Evolutionary conservation across 1,139 yeast species (phyloP).

Genomic region (Arxiozyma heterogenica): DNA sequence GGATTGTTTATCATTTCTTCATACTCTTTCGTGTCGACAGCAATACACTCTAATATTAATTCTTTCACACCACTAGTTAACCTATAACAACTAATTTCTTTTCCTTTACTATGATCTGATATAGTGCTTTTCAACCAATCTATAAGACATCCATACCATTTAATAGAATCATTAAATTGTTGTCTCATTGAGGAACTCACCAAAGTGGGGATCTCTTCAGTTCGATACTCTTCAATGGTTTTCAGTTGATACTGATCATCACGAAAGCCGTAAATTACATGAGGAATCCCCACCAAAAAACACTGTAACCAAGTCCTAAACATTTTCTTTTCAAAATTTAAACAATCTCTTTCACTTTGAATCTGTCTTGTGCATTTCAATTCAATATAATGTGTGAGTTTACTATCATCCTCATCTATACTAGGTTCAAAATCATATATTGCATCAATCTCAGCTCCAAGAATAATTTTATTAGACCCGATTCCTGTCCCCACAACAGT

Average conservation of each 20-base stretch:
- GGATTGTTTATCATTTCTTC: conserved; percentile 30
- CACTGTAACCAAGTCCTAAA: conserved; percentile 90
- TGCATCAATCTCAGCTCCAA: conserved; percentile 95
- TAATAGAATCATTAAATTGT: conserved; percentile 60
- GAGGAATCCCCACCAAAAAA: conserved; percentile 72
- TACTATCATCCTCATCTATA: conserved; percentile 28
- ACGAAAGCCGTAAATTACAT: conserved; percentile 76
- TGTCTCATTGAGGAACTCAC: conserved; percentile 45
- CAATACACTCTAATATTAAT: conserved; percentile 34
- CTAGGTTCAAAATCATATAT: conserved; percentile 71
- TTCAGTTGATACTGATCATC: conserved; percentile 57
- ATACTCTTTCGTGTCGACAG: conserved; percentile 27
- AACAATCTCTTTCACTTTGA: conserved; percentile 29
- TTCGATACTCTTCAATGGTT: conserved; percentile 62
- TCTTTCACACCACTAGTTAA: conserved; percentile 35
- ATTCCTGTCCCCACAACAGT: conserved; percentile 77
- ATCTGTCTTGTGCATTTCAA: conserved; percentile 64
- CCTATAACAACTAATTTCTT: conserved; percentile 37
- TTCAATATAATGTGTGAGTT: conserved; percentile 71
- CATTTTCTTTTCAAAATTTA: conserved; percentile 60
- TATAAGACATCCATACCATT: conserved; percentile 75
- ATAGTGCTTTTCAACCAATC: conserved; percentile 61
- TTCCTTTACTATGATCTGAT: conserved; percentile 36
- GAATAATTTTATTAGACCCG: conserved; percentile 55
- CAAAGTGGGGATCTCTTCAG: conserved; percentile 66